These are phyloP conservation scores for Begonia masoniana DNA, from an alignment of 306 rosid genomes.

Conservation along the genomic window DNA sequence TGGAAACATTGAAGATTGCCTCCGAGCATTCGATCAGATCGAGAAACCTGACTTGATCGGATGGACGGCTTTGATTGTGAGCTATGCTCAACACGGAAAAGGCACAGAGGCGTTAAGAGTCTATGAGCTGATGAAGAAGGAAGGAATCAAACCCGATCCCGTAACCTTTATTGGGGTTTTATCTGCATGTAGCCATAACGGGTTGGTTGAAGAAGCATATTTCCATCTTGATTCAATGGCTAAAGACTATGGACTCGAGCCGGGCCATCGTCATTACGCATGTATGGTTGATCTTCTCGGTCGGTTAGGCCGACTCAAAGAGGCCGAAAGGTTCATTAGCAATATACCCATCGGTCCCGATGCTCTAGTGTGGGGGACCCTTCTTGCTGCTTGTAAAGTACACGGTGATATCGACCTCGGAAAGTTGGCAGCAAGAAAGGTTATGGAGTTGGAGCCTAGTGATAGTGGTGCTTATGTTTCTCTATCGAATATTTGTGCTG, in stretches of 20 bases:
- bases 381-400: constrained; percentile 67
- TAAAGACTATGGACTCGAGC: constrained; percentile 34
- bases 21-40: constrained; percentile 46
- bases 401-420: constrained; percentile 64
- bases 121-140: constrained; percentile 47
- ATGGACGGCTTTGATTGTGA: constrained; percentile 61
- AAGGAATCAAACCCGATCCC: constrained; percentile 59
- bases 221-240: constrained; percentile 50
- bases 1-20: constrained; percentile 59
- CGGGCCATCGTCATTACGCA: constrained; percentile 54
- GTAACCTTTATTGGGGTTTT: constrained; percentile 70
- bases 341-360: constrained; percentile 43
- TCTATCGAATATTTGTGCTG: constrained; percentile 66
- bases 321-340: constrained; percentile 47
- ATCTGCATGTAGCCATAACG: constrained; percentile 58
- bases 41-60: constrained; percentile 55
- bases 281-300: constrained; percentile 76
- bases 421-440: constrained; percentile 44
- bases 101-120: constrained; percentile 54
- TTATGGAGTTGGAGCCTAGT: constrained; percentile 41
- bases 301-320: constrained; percentile 53
- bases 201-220: constrained; percentile 66
- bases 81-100: constrained; percentile 74
- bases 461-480: constrained; percentile 53
- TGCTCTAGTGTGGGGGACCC: constrained; percentile 60